A percentile compares a stretch with the other conserved stretches of the same genome.
phyloP scores from a whole-genome alignment of 2,329 filamentous ascomycete genomes.

The Beauveria varroae region DNA sequence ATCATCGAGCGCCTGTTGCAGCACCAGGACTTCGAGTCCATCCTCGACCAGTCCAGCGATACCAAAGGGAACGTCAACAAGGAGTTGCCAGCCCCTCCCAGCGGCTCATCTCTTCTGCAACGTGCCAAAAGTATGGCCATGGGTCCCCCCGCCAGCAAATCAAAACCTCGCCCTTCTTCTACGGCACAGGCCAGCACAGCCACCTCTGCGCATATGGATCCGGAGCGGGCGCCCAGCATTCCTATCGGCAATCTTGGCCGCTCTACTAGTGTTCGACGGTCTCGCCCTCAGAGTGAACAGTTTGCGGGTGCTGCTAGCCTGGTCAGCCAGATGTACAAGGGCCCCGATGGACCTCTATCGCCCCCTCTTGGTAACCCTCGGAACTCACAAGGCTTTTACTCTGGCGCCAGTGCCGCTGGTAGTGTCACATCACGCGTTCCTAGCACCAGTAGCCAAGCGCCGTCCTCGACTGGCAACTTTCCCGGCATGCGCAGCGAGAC shows the following conservation, averaged over 20 bases:
- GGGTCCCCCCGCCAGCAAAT: conserved; percentile 27
- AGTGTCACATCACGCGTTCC: conserved; percentile 45
- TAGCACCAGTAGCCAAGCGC: conserved; percentile 36
- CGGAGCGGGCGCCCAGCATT: conserved; percentile 68
- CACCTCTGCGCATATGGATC: conserved; percentile 49
- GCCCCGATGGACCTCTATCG: conserved; percentile 56
- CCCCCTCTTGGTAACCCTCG: conserved; percentile 51
- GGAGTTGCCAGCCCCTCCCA: conserved; percentile 67
- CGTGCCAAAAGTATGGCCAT: conserved; percentile 54
- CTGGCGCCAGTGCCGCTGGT: conserved; percentile 38
- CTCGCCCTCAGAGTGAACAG: conserved; percentile 57
- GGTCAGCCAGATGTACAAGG: conserved; percentile 85
- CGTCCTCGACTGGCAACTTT: conserved; percentile 53
- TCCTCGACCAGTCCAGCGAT: conserved; percentile 73
- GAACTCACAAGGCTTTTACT: conserved; percentile 58
- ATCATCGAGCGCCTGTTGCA: conserved; percentile 94
- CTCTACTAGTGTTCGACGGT: conserved; percentile 45
- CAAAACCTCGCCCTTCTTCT: conserved; percentile 49
- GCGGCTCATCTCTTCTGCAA: conserved; percentile 46
- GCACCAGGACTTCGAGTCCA: conserved; percentile 90
- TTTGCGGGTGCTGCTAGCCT: conserved; percentile 56
- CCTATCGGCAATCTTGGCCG: conserved; percentile 55
- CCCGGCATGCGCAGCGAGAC: conserved; percentile 62
- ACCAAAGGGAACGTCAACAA: conserved; percentile 58
- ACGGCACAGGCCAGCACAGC: conserved; percentile 36